These are phyloP conservation scores for Daldinia sp. DNA, from an alignment of 2,329 filamentous ascomycete species.

Conservation along the genomic window DNA sequence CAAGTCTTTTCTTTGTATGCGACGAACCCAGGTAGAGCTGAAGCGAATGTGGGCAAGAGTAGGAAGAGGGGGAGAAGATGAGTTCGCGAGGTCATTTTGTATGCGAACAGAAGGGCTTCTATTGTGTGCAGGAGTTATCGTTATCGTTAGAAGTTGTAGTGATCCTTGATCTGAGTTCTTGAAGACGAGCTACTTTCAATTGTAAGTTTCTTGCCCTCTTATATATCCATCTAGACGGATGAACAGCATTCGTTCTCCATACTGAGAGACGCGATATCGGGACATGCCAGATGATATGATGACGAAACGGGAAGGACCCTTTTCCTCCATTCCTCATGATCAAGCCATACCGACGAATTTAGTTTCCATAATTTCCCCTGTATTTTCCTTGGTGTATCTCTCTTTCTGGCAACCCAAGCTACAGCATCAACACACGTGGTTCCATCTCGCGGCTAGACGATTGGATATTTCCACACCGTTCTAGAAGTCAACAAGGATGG, in stretches of 20 bases:
- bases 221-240: constrained; percentile 20
- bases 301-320: constrained; percentile 23
- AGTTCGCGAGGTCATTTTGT: constrained; percentile 16
- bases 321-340: constrained; percentile 9
- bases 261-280: not conserved
- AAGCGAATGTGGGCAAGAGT: constrained; percentile 16
- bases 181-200: not conserved
- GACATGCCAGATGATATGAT: constrained; percentile 10
- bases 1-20: constrained; percentile 30
- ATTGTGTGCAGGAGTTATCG: not conserved
- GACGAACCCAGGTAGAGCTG: constrained; percentile 17
- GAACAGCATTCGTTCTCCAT: not conserved
- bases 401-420: constrained; percentile 11
- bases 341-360: constrained; percentile 25
- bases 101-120: not conserved
- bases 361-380: constrained; percentile 21
- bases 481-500: constrained; percentile 20
- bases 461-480: constrained; percentile 23
- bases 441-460: not conserved
- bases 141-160: not conserved
- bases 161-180: constrained; percentile 6
- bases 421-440: constrained; percentile 20
- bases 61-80: constrained; percentile 16
- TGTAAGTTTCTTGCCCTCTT: constrained; percentile 21
- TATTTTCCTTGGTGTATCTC: constrained; percentile 7